Evolutionary conservation across 805 yeast species (phyloP).

Genomic region (Metschnikowia koreensis): DNA sequence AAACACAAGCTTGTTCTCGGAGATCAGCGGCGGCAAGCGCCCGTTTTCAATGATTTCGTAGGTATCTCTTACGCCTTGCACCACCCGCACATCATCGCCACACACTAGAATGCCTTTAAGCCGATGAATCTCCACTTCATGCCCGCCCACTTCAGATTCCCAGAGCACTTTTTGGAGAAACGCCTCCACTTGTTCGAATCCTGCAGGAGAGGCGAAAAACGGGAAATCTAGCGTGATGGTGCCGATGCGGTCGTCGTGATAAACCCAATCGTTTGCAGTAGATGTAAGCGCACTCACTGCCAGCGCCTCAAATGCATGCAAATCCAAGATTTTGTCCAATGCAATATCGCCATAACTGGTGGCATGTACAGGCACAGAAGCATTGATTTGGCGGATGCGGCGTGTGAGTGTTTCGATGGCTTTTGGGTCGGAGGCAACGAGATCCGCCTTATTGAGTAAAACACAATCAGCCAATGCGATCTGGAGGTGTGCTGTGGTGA

Average conservation of each 20-base stretch:
- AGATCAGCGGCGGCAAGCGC: conserved; percentile 33
- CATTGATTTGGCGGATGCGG: conserved; percentile 57
- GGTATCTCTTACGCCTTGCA: conserved; percentile 93
- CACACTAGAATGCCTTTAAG: conserved; percentile 69
- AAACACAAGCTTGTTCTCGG: conserved; percentile 60
- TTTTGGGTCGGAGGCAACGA: conserved; percentile 21
- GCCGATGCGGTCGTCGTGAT: conserved; percentile 40
- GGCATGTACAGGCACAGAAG: conserved; percentile 61
- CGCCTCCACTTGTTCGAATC: conserved; percentile 49
- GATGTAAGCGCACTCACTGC: conserved; percentile 18
- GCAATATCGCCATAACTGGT: conserved; percentile 75
- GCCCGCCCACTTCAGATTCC: conserved; percentile 52
- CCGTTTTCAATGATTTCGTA: conserved; percentile 68
- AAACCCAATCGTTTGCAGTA: conserved; percentile 17
- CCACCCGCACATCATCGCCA: conserved; percentile 47
- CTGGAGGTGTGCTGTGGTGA: conserved; percentile 86
- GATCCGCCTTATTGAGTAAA: conserved; percentile 76
- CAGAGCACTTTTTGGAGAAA: conserved; percentile 75
- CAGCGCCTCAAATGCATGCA: conserved; percentile 68
- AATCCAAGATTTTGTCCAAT: conserved; percentile 64
- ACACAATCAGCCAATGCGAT: conserved; percentile 86
- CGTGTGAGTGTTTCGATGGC: conserved; percentile 32
- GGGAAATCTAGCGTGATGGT: conserved; percentile 45
- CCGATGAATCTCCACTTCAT: conserved; percentile 68
- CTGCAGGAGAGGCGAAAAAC: conserved; percentile 32